These are phyloP conservation scores for Silene latifolia DNA, from an alignment of 148 eudicot genomes.

Conservation along the genomic window DNA sequence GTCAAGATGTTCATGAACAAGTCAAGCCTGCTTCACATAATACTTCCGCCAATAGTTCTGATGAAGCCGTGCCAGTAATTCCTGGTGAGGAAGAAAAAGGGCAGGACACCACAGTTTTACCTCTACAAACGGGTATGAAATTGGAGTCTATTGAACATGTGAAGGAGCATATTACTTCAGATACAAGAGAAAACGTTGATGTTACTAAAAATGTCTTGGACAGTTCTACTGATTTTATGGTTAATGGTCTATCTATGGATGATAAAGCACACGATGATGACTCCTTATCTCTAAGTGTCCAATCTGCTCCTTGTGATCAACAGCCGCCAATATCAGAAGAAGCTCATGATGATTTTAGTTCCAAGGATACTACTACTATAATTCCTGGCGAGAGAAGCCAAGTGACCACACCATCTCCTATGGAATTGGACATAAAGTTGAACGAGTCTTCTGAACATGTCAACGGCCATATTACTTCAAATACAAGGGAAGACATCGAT, in stretches of 20 bases:
- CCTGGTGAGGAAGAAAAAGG: constrained; percentile 22
- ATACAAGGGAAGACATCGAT: constrained; percentile 10
- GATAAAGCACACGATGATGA: constrained; percentile 18
- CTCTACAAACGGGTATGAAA: constrained; percentile 18
- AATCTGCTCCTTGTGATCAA: constrained; percentile 21
- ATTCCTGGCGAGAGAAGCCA: constrained; percentile 14
- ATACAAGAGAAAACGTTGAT: constrained; percentile 11
- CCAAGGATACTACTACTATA: neutral
- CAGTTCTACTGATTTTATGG: constrained; percentile 16
- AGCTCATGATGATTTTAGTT: constrained; percentile 7
- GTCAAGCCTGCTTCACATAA: constrained; percentile 5
- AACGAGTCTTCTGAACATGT: constrained; percentile 13
- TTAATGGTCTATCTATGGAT: constrained; percentile 13
- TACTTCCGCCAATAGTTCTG: constrained; percentile 5
- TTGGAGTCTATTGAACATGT: constrained; percentile 12
- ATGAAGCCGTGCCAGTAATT: constrained; percentile 2
- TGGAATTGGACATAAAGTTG: constrained; percentile 19
- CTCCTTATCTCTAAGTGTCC: constrained; percentile 10
- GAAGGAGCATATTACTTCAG: neutral
- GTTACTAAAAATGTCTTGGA: neutral
- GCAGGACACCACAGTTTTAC: constrained; percentile 16
- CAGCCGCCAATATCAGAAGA: constrained; percentile 14
- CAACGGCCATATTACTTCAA: neutral
- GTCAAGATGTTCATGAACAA: constrained; percentile 21
- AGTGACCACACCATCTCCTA: constrained; percentile 9